Evolutionary conservation across 331 rosid species (phyloP).

Genomic region (Spiraea crenata): DNA sequence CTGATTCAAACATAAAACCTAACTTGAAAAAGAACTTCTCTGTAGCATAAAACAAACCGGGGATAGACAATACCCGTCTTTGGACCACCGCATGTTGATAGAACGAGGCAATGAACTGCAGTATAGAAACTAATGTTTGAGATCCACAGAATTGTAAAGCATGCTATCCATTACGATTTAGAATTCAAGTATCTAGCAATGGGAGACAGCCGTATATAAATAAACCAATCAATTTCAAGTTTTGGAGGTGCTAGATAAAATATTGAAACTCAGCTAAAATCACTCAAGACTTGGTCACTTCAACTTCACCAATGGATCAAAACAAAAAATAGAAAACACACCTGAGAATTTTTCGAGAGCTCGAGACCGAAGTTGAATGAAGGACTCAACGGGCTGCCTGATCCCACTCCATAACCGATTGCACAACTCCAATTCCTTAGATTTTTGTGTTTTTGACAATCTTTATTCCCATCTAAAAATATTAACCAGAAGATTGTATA

Average conservation of each 20-base stretch:
- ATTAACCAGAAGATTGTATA: not conserved
- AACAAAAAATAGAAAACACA: slow-evolving; percentile 22
- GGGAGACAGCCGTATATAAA: not conserved
- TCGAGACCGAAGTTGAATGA: slow-evolving; percentile 91
- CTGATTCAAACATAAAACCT: not conserved
- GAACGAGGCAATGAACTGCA: slow-evolving; percentile 95
- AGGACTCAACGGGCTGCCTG: slow-evolving; percentile 87
- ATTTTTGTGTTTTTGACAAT: slow-evolving; percentile 43
- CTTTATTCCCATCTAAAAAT: slow-evolving; percentile 54
- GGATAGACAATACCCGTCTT: slow-evolving; percentile 64
- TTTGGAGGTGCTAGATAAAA: not conserved
- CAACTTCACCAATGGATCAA: slow-evolving; percentile 12
- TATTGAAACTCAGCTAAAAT: slow-evolving; percentile 1
- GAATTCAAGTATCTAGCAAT: not conserved
- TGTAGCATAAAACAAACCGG: not conserved
- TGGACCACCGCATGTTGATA: slow-evolving; percentile 97
- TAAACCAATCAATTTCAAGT: not conserved
- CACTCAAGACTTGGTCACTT: not conserved
- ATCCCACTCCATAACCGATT: slow-evolving; percentile 85
- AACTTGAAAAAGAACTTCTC: not conserved
- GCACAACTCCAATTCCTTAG: slow-evolving; percentile 93
- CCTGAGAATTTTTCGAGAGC: slow-evolving; percentile 81
- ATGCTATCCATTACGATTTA: not conserved
- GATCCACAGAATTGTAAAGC: not conserved
- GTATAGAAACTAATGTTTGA: slow-evolving; percentile 13